Conservation (phyloP, 257 asterid genomes). For the Nicotiana undulata region DNA sequence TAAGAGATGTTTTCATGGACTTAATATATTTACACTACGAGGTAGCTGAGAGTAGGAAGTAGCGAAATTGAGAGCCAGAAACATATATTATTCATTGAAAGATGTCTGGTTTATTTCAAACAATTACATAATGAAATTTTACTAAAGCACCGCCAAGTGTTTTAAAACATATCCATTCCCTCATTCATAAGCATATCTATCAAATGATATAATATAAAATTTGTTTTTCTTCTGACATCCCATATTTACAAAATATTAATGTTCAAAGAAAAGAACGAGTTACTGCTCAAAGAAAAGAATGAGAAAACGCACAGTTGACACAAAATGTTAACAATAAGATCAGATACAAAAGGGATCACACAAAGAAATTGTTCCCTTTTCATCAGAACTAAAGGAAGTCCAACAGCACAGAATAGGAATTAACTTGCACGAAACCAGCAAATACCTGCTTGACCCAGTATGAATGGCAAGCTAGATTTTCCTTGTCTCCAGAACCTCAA, state of each 20-base stretch:
- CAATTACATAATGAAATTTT: not conserved
- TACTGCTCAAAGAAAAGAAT: not conserved
- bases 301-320: not conserved
- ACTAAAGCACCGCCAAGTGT: not conserved
- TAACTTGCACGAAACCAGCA: slow-evolving; percentile 3
- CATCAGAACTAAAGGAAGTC: not conserved
- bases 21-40: not conserved
- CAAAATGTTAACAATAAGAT: not conserved
- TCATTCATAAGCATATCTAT: not conserved
- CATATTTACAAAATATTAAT: not conserved
- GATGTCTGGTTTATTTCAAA: not conserved
- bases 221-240: not conserved
- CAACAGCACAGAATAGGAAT: not conserved
- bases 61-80: not conserved
- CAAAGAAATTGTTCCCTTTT: not conserved
- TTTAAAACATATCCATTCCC: not conserved
- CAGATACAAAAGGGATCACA: not conserved
- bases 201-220: not conserved
- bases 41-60: not conserved
- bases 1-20: not conserved
- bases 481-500: slow-evolving; percentile 87
- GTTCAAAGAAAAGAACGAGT: not conserved
- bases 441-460: slow-evolving; percentile 90
- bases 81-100: not conserved
- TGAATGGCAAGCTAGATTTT: slow-evolving; percentile 87